phyloP scores from a whole-genome alignment of 352 stramenopile species.

The Phytophthora macrochlamydospora region DNA sequence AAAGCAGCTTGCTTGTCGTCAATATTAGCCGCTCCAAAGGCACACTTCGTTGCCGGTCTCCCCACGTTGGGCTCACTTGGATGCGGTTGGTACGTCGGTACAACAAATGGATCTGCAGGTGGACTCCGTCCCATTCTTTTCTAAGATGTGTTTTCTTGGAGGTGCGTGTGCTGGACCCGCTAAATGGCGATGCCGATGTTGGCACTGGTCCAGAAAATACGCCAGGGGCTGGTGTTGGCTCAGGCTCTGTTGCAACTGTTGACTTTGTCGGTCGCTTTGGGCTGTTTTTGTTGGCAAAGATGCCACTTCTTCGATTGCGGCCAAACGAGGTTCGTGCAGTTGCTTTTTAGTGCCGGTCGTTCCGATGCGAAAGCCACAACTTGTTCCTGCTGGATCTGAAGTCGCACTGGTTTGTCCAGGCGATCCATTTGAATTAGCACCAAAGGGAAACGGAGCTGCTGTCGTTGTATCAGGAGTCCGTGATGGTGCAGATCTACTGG shows the following conservation, averaged over 20 bases:
- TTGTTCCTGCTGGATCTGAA: too few species aligned
- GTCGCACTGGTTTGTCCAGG: background rate
- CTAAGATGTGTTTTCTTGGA: constrained; percentile 39
- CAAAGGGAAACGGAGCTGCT: constrained; percentile 30
- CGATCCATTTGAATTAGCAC: constrained; percentile 27
- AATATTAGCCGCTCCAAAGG: constrained; percentile 1
- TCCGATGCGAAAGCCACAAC: constrained; percentile 32
- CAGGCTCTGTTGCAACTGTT: constrained; percentile 13
- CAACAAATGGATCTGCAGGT: constrained; percentile 55
- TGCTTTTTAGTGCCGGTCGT: constrained; percentile 13
- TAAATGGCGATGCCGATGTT: constrained; percentile 36
- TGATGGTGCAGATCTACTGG: constrained; percentile 1
- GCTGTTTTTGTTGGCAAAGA: constrained; percentile 44
- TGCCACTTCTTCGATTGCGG: constrained; percentile 25
- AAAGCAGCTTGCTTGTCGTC: background rate
- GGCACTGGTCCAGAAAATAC: constrained; percentile 3
- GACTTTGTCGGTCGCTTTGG: constrained; percentile 17
- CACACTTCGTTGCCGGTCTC: constrained; percentile 9
- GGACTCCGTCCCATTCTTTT: constrained; percentile 29
- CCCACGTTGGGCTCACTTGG: constrained; percentile 1
- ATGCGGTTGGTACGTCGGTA: constrained; percentile 37
- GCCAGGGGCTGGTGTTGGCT: constrained; percentile 15
- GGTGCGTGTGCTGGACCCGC: constrained; percentile 24
- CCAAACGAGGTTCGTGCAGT: constrained; percentile 13
- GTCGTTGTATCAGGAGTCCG: background rate